Evolutionary conservation across 179 eudicot genomes (phyloP).

Genomic region (Nepenthes alata): DNA sequence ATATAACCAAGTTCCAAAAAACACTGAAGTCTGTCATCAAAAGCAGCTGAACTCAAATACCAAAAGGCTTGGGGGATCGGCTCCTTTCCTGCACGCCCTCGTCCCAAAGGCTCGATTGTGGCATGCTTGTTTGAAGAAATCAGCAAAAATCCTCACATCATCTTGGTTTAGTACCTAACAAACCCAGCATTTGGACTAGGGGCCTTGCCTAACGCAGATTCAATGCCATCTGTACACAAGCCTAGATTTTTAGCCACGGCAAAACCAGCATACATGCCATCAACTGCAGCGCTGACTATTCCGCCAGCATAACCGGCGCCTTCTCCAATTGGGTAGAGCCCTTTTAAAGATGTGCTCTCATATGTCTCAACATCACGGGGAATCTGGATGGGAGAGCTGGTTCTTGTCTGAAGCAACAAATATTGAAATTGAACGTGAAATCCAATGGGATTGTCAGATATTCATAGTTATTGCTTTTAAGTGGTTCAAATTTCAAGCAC

Average conservation of each 20-base stretch:
- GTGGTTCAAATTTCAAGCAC: neutral
- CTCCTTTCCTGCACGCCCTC: too few relatives aligned
- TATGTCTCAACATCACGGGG: constrained; percentile 48
- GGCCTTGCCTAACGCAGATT: constrained; percentile 63
- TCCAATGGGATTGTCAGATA: neutral
- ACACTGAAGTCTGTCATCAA: too few relatives aligned
- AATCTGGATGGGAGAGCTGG: constrained; percentile 88
- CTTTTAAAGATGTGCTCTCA: constrained; percentile 73
- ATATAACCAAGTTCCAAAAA: too few relatives aligned
- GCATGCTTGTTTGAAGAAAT: too few relatives aligned
- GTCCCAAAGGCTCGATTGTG: too few relatives aligned
- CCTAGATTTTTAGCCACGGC: constrained; percentile 71
- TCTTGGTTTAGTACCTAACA: constrained; percentile 34
- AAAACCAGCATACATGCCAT: constrained; percentile 91
- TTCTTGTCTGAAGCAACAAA: constrained; percentile 58
- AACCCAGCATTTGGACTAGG: constrained; percentile 48
- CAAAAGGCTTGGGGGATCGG: too few relatives aligned
- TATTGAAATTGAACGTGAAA: neutral
- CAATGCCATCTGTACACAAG: constrained; percentile 39
- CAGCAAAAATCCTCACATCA: too few relatives aligned
- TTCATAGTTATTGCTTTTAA: neutral
- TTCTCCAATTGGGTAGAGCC: constrained; percentile 91
- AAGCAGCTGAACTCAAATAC: too few relatives aligned
- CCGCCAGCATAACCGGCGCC: constrained; percentile 99
- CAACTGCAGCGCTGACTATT: constrained; percentile 96